Base-by-base conservation (phyloP, 1,284 basidiomycete genomes). In the Cryptococcus sp. region DNA sequence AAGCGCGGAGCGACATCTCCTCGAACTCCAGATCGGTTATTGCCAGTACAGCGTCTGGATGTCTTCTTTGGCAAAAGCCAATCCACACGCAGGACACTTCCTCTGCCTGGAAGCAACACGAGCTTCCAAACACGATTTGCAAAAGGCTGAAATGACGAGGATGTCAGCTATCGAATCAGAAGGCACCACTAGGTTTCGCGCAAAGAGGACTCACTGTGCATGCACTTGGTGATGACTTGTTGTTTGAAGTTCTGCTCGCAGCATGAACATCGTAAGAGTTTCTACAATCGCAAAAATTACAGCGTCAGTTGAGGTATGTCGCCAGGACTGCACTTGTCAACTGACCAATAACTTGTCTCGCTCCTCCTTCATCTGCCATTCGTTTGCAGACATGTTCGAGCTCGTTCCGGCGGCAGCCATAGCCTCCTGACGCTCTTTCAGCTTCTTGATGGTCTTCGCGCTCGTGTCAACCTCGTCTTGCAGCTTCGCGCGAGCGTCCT, bases 11-110 rank as follows among this genome's bases (percentile, higher is more conserved):
- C 13, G 13, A 35, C 31, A 5, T 35, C 31, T 25, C 35, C 10
- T 42, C 23, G 16, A 31, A n/a, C 17, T 23, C 17, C 17, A 17
- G 35, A 27, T 25, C 11, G 22, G 5, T 50, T 74, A 91, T 79
- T 93, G 90, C 78, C 91, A 90, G 77, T 86, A 97, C 53, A 98
- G 79, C 50, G 85, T 84, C 74, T 92, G 87, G 22, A 93, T 90
- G 66, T 99, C 94, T 61, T 88, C 88, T 69, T 88, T 86, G 6
- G 89, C 88, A 80, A 99, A 99, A 1, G 85, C 81, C 41, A 90
- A 73, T 64, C 89, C 89, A 76, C 95, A 98, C 20, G 89, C 88
- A 17, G 95, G 95, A 78, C 95, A 99, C 79, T 97, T 97, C 49
- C 95, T 88, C 77, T 97, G 94, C 61, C 95, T 86, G 27, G 90